A percentile compares a stretch with the other conserved stretches of the same genome.
These are phyloP conservation scores for Ustilago vetiveriae DNA, from an alignment of 1,284 basidiomycete species.

Conservation along the genomic window DNA sequence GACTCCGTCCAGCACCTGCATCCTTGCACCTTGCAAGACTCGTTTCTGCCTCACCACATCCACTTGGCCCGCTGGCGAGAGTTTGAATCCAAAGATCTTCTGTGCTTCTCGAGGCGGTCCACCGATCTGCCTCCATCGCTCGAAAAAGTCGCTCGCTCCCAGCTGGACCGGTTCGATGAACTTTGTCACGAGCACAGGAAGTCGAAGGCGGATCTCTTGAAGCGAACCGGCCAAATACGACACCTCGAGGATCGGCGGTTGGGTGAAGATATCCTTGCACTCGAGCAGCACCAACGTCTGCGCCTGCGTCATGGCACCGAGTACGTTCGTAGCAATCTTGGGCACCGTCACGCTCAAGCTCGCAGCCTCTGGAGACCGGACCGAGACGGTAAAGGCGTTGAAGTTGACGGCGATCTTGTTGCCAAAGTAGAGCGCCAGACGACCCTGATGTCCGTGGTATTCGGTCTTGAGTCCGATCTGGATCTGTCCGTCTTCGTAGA, in stretches of 20 bases:
- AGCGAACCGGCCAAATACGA: slow-evolving; percentile 92
- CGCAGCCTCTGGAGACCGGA: slow-evolving; percentile 75
- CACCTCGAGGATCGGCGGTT: slow-evolving; percentile 82
- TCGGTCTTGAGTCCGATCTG: slow-evolving; percentile 96
- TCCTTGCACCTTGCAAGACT: slow-evolving; percentile 78
- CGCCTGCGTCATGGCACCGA: slow-evolving; percentile 84
- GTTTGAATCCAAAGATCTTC: slow-evolving; percentile 80
- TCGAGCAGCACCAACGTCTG: slow-evolving; percentile 93
- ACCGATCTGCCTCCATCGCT: slow-evolving; percentile 96
- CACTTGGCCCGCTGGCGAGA: slow-evolving; percentile 74
- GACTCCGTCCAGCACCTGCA: slow-evolving; percentile 77
- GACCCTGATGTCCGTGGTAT: slow-evolving; percentile 90
- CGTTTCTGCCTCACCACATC: slow-evolving; percentile 79
- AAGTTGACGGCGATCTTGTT: slow-evolving; percentile 90
- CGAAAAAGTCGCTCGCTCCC: slow-evolving; percentile 86
- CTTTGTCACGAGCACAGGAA: slow-evolving; percentile 88
- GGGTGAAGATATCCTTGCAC: slow-evolving; percentile 85
- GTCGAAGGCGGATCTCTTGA: slow-evolving; percentile 82
- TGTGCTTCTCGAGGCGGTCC: slow-evolving; percentile 90
- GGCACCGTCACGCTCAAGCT: slow-evolving; percentile 83
- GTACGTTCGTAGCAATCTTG: slow-evolving; percentile 82
- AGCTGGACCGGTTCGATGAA: slow-evolving; percentile 93
- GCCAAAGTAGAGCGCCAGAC: slow-evolving; percentile 91
- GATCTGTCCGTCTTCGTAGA: slow-evolving; percentile 94
- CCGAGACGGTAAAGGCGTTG: slow-evolving; percentile 84